These are phyloP conservation scores for Aphanomyces invadans DNA, from an alignment of 352 stramenopile genomes.

Conservation along the genomic window DNA sequence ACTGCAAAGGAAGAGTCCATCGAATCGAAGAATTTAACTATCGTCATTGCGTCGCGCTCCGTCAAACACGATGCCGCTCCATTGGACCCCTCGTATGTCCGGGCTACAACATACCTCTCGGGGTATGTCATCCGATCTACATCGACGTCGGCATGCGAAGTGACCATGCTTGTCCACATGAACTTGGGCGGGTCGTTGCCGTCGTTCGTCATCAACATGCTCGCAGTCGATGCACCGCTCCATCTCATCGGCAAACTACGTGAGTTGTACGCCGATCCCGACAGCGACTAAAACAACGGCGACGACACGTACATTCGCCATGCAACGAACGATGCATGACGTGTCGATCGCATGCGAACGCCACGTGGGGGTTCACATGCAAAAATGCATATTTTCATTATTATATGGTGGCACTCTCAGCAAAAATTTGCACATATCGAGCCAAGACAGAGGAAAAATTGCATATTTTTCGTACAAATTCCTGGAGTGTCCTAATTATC, in stretches of 20 bases:
- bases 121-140: slow-evolving; percentile 70
- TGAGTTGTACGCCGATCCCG: neutral
- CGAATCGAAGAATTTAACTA: slow-evolving; percentile 41
- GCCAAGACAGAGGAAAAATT: too few species aligned
- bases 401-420: too few species aligned
- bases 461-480: too few species aligned
- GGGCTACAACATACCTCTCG: slow-evolving; percentile 56
- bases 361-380: too few species aligned
- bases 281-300: neutral
- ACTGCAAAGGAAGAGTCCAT: slow-evolving; percentile 43
- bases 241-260: slow-evolving; percentile 8
- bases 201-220: slow-evolving; percentile 59
- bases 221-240: slow-evolving; percentile 16
- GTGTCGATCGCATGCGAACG: too few species aligned
- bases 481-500: too few species aligned
- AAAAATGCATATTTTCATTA: too few species aligned
- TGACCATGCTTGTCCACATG: slow-evolving; percentile 67
- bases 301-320: too few species aligned
- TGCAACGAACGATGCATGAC: neutral
- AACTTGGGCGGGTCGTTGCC: slow-evolving; percentile 75
- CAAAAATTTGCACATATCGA: too few species aligned
- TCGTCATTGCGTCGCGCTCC: slow-evolving; percentile 62
- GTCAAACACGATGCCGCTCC: slow-evolving; percentile 41
- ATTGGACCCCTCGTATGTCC: slow-evolving; percentile 52
- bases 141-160: slow-evolving; percentile 44